Base-by-base conservation (phyloP, 108 stramenopile genomes). In the Nitzschia palea region DNA sequence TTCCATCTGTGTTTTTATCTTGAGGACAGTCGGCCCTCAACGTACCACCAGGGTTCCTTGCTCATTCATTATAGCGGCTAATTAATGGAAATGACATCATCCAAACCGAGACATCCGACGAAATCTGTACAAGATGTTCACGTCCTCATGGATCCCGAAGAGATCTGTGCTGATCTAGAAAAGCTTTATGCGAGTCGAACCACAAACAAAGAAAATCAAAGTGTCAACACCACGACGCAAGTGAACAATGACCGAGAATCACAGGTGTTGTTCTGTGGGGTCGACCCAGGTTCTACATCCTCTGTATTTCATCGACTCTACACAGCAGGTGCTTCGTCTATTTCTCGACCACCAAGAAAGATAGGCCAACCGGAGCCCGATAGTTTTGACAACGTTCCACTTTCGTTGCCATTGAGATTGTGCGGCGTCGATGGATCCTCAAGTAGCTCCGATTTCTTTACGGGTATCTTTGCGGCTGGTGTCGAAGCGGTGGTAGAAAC, bases 211-310 rank as follows among this genome's bases (percentile, higher is more conserved):
- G 47, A 10, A n/a, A n/a, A n/a, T n/a, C n/a, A n/a, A n/a, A n/a
- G n/a, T 48, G 47, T 4, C 47, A 48, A 18, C 47, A 48, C 15
- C 47, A 48, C 15, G 4, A 20, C 15, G 6, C 10, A 40, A 10
- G 37, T 6, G 10, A 40, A 40, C 10, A 40, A 10, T 48, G 18
- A 20, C n/a, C 47, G 4, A 48, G 18, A 48, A 48, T 20, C 47
- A 20, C 47, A 48, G n/a, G 34, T 59, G 4, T 31, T 35, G 35
- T 20, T 59, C 2, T 59, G 32, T 59, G 57, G 57, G 17, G 20
- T 37, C 3, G 36, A 59, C 28, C 57, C 57, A 18, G 47, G 22
- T 4, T 20, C 22, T 10, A 48, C 47, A 9, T 37, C 57, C 4
- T 37, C 33, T n/a, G 30, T 59, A 12, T 6, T 59, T 2, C 33